Conservation (phyloP, 148 eudicot genomes). For the Rhododendron griersonianum region DNA sequence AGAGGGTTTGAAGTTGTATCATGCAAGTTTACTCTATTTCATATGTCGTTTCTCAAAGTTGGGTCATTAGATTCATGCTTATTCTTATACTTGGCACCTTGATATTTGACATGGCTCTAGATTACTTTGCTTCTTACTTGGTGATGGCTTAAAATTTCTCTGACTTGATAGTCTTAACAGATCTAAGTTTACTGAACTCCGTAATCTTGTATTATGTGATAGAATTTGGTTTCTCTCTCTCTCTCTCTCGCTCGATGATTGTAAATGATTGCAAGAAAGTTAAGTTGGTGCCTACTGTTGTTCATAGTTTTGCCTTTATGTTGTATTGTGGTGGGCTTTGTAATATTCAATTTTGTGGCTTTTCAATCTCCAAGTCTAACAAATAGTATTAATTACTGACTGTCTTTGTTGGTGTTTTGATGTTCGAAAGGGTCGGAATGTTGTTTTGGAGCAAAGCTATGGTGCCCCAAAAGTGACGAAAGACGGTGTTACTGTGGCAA, state of each 20-base stretch:
- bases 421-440: slow-evolving; percentile 51
- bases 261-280: neutral
- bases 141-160: neutral
- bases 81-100: neutral
- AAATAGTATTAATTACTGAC: neutral
- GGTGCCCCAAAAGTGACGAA: slow-evolving; percentile 77
- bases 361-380: neutral
- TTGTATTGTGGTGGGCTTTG: neutral
- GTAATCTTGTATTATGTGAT: neutral
- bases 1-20: neutral
- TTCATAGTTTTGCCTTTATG: neutral
- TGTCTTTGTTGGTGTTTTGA: neutral
- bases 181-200: neutral
- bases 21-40: neutral
- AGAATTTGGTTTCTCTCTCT: neutral
- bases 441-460: slow-evolving; percentile 61
- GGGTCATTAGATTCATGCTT: neutral
- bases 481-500: slow-evolving; percentile 75
- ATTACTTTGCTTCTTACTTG: neutral
- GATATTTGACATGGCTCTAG: neutral
- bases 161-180: neutral
- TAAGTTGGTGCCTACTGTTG: neutral
- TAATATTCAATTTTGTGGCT: neutral
- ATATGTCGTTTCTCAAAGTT: neutral
- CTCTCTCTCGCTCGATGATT: neutral